phyloP scores from a whole-genome alignment of 805 yeast genomes.

The Teunomyces tritomae region DNA sequence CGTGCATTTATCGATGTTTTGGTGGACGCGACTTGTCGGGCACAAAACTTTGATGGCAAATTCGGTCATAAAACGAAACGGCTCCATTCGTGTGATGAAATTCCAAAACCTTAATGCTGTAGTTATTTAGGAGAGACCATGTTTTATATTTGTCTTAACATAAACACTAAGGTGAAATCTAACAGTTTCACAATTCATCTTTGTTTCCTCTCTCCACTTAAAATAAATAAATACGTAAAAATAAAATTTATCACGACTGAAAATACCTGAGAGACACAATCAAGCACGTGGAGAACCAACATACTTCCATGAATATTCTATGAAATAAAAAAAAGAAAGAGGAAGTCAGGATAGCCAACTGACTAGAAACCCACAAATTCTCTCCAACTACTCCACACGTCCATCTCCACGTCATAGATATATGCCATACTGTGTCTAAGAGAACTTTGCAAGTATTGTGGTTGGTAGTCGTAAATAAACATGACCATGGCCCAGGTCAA shows the following conservation, averaged over 20 bases:
- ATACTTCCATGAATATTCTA: not conserved
- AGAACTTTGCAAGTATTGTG: slow-evolving; percentile 59
- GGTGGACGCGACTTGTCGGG: not conserved
- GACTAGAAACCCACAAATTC: slow-evolving; percentile 37
- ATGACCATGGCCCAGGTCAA: slow-evolving; percentile 72
- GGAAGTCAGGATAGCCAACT: not conserved
- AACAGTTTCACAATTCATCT: no score
- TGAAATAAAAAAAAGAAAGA: not conserved
- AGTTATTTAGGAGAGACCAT: no score
- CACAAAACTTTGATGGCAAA: not conserved
- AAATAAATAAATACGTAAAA: no score
- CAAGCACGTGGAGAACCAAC: not conserved
- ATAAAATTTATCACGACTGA: not conserved
- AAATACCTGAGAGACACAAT: no score
- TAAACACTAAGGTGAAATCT: no score
- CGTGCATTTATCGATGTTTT: not conserved
- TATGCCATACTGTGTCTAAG: slow-evolving; percentile 69
- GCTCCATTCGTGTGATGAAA: not conserved
- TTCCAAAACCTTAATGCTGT: not conserved
- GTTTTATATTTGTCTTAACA: no score
- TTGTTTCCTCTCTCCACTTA: no score
- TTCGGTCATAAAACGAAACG: not conserved
- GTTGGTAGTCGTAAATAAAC: slow-evolving; percentile 64
- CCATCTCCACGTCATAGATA: slow-evolving; percentile 60
- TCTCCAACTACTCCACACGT: slow-evolving; percentile 47